Conservation (phyloP, 2,329 filamentous ascomycete species). For the Aspergillus luchuensis region DNA sequence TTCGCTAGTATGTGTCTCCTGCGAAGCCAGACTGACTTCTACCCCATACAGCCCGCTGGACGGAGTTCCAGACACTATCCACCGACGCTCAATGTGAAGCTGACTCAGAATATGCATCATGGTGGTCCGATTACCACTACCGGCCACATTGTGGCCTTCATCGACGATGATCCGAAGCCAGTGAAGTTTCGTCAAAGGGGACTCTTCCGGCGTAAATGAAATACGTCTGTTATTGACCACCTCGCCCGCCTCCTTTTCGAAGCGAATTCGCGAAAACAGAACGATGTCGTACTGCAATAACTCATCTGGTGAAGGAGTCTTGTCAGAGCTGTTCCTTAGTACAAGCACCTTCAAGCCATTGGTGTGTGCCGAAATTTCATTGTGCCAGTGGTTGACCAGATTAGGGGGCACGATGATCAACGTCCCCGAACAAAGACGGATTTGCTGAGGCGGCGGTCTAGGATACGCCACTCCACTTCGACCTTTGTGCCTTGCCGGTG, state of each 20-base stretch:
- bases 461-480: slow-evolving; percentile 46
- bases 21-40: slow-evolving; percentile 58
- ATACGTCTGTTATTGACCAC: slow-evolving; percentile 53
- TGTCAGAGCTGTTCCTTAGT: slow-evolving; percentile 55
- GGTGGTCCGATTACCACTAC: slow-evolving; percentile 61
- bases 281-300: slow-evolving; percentile 73
- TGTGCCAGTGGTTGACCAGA: slow-evolving; percentile 78
- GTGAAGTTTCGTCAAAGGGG: slow-evolving; percentile 69
- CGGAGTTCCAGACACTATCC: slow-evolving; percentile 90
- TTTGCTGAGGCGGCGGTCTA: slow-evolving; percentile 43
- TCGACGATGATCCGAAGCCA: slow-evolving; percentile 91
- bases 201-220: slow-evolving; percentile 52
- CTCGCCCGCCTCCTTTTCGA: slow-evolving; percentile 67
- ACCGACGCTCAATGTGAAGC: slow-evolving; percentile 68
- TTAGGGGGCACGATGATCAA: slow-evolving; percentile 82
- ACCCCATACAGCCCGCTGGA: slow-evolving; percentile 80
- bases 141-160: slow-evolving; percentile 84
- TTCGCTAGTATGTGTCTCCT: slow-evolving; percentile 41
- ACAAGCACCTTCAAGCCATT: slow-evolving; percentile 65
- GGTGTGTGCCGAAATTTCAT: slow-evolving; percentile 79
- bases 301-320: slow-evolving; percentile 59
- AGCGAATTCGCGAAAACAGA: slow-evolving; percentile 72
- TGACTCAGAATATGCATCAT: slow-evolving; percentile 57
- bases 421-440: slow-evolving; percentile 69
- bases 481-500: slow-evolving; percentile 42